Percentiles rank a stretch among this genome's conserved stretches.
Conservation (phyloP, 768 basidiomycete genomes). For the Amanita brunnescens region DNA sequence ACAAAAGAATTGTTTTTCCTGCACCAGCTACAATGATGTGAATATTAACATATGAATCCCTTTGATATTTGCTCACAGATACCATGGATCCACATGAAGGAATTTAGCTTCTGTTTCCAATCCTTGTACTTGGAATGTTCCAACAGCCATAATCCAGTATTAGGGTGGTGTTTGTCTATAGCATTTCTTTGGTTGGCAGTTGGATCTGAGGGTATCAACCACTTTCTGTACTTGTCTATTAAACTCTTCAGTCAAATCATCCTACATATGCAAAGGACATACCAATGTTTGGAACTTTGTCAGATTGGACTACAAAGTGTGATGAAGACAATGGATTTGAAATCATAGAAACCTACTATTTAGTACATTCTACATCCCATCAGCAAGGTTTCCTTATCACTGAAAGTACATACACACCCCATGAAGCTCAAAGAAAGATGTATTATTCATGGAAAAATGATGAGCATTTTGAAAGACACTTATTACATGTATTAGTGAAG, state of each 20-base stretch:
- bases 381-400: not conserved
- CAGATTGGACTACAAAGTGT: not conserved
- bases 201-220: not conserved
- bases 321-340: not conserved
- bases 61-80: not conserved
- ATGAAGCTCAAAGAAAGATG: not conserved
- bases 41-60: too few species aligned
- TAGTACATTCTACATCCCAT: not conserved
- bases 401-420: not conserved
- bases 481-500: too few species aligned
- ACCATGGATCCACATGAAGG: not conserved
- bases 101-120: not conserved
- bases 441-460: not conserved
- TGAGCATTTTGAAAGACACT: not conserved
- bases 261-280: too few species aligned
- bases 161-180: not conserved
- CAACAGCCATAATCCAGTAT: not conserved
- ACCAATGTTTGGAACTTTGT: too few species aligned
- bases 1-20: constrained; percentile 1
- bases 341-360: not conserved
- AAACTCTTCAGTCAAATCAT: too few species aligned
- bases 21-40: not conserved
- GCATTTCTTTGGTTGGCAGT: not conserved
- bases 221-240: not conserved
- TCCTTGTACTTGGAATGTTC: not conserved